Base-by-base conservation (phyloP, 768 basidiomycete genomes). In the Naematelia encephala region DNA sequence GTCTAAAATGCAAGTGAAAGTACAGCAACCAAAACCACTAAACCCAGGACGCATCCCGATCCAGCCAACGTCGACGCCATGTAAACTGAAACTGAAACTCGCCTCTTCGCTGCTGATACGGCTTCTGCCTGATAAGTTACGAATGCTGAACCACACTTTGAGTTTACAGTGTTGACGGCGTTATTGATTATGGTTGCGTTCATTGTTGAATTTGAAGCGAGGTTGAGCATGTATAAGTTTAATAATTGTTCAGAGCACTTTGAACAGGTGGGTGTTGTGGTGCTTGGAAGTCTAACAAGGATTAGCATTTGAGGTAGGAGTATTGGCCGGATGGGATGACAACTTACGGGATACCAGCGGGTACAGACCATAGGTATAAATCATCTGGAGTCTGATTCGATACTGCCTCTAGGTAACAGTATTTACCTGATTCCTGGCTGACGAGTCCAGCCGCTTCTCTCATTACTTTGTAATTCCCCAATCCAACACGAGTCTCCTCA, bases 321-420 rank as follows among this genome's bases (percentile, higher is more conserved):
- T 10, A 43, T 2, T 19, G 48, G 19, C 21, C 11, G 16, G 5
- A 21, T 16, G 26, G 19, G 42, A 25, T 42, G 54, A 27, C 8
- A 23, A 68, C 72, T 65, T 59, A 73, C 72, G 65, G 50, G 12
- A 67, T 66, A 16, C 67, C 69, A 34, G 60, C 54, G 4, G 69
- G 64, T 23, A 73, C 29, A 25, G 48, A 51, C 72, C 72, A 73
- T 4, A 73, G 49, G 56, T 73, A 73, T 53, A 67, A 47, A 60
- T 73, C 72, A 52, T 73, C 72, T 23, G 72, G 67, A 5, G 56
- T 42, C 23, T 50, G 51, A 34, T 25, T 23, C 5, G 51, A 51
- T 26, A 73, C 42, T n/a, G 67, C 67, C 12, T 70, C 57, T 2
- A 73, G 54, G 53, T 69, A 73, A 55, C 72, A 73, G 54, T 67